Conservation (phyloP, 495 filamentous ascomycete species). For the Talaromyces ruber region DNA sequence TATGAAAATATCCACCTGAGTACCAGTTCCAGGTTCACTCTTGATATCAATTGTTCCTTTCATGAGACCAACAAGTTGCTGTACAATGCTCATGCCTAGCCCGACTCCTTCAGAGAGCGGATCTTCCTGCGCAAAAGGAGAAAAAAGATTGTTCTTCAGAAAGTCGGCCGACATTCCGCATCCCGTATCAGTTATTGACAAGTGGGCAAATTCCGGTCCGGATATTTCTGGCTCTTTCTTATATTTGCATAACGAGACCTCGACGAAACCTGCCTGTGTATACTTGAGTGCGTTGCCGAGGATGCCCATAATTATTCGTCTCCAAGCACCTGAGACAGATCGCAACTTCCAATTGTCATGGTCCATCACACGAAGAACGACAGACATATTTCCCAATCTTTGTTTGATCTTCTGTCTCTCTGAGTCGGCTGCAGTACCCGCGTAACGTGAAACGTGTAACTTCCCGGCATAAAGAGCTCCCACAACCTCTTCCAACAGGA, state of each 20-base stretch:
- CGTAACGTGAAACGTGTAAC: background rate
- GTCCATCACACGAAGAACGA: background rate
- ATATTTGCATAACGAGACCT: background rate
- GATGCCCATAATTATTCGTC: background rate
- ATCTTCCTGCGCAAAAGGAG: conserved; percentile 67
- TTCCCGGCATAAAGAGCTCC: background rate
- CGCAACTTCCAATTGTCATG: background rate
- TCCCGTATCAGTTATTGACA: conserved; percentile 57
- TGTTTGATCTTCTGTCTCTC: background rate
- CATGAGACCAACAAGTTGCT: conserved; percentile 53
- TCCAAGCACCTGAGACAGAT: background rate
- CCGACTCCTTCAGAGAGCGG: conserved; percentile 57
- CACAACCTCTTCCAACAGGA: background rate
- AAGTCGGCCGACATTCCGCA: conserved; percentile 62
- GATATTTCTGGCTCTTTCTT: conserved; percentile 13
- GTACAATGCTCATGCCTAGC: conserved; percentile 60
- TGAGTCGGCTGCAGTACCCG: background rate
- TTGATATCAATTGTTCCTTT: conserved; percentile 42
- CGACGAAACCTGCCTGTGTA: background rate
- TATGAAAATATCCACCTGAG: background rate
- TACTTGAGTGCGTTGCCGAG: background rate
- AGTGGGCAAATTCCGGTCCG: conserved; percentile 18
- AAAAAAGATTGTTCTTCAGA: conserved; percentile 56
- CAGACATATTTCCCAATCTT: background rate
- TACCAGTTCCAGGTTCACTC: background rate